phyloP scores from a whole-genome alignment of 352 stramenopile genomes.

The Pythium apleroticum region DNA sequence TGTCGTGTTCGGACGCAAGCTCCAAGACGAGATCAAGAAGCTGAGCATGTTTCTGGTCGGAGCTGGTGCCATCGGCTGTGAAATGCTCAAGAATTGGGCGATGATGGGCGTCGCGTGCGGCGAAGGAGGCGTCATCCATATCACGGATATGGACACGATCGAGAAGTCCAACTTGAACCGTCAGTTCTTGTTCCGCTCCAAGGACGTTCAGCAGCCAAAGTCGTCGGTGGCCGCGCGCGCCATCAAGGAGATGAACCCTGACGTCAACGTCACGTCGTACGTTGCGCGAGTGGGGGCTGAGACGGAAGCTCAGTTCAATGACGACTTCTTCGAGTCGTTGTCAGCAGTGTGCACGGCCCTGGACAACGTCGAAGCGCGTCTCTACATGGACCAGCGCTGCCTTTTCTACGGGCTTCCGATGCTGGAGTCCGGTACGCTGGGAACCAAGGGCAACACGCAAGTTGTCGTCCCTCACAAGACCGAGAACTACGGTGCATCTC shows the following conservation, averaged over 20 bases:
- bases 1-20: slow-evolving; percentile 81
- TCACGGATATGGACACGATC: slow-evolving; percentile 99
- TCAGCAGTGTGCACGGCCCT: slow-evolving; percentile 97
- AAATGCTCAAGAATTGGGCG: slow-evolving; percentile 99
- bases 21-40: slow-evolving; percentile 84
- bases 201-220: slow-evolving; percentile 97
- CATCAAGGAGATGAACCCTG: slow-evolving; percentile 95
- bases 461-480: slow-evolving; percentile 90
- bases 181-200: slow-evolving; percentile 98
- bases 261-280: slow-evolving; percentile 90
- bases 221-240: slow-evolving; percentile 92
- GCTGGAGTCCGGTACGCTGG: slow-evolving; percentile 98
- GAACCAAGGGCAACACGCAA: slow-evolving; percentile 98
- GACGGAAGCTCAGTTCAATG: slow-evolving; percentile 97
- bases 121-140: slow-evolving; percentile 86
- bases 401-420: slow-evolving; percentile 97
- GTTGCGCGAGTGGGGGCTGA: slow-evolving; percentile 89
- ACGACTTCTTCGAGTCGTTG: slow-evolving; percentile 96
- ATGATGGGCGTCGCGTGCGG: slow-evolving; percentile 97
- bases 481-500: slow-evolving; percentile 97
- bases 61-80: slow-evolving; percentile 98
- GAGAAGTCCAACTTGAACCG: slow-evolving; percentile 99
- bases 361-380: slow-evolving; percentile 98
- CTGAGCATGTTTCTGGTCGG: slow-evolving; percentile 97
- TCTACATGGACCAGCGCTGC: slow-evolving; percentile 98